Conservation (phyloP, 306 rosid species). For the Castanea sativa region DNA sequence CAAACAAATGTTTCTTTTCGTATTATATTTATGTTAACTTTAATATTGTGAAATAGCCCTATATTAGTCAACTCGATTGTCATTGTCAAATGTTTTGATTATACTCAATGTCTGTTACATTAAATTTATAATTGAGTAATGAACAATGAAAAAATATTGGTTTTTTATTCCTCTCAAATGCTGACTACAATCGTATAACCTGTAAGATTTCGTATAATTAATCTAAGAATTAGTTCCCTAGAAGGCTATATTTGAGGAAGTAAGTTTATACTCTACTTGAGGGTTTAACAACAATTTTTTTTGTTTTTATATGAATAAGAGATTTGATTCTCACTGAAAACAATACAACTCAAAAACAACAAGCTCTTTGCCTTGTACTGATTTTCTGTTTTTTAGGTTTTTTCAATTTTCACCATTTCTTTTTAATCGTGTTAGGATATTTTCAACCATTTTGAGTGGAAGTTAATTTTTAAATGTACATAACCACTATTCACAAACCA, state of each 20-base stretch:
- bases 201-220: neutral
- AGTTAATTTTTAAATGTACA: too few relatives aligned
- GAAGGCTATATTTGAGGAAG: neutral
- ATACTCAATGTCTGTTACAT: neutral
- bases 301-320: neutral
- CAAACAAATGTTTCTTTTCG: too few relatives aligned
- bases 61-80: neutral
- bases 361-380: too few relatives aligned
- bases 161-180: neutral
- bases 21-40: neutral
- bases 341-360: too few relatives aligned
- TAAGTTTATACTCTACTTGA: neutral
- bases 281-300: neutral
- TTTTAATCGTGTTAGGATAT: too few relatives aligned
- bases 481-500: too few relatives aligned
- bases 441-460: too few relatives aligned
- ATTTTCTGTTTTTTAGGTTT: neutral
- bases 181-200: neutral
- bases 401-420: neutral
- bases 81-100: neutral
- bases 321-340: too few relatives aligned
- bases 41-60: neutral
- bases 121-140: too few relatives aligned
- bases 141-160: neutral
- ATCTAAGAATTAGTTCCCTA: neutral